Conservation (phyloP, 495 filamentous ascomycete species). For the Usnea hakonensis region DNA sequence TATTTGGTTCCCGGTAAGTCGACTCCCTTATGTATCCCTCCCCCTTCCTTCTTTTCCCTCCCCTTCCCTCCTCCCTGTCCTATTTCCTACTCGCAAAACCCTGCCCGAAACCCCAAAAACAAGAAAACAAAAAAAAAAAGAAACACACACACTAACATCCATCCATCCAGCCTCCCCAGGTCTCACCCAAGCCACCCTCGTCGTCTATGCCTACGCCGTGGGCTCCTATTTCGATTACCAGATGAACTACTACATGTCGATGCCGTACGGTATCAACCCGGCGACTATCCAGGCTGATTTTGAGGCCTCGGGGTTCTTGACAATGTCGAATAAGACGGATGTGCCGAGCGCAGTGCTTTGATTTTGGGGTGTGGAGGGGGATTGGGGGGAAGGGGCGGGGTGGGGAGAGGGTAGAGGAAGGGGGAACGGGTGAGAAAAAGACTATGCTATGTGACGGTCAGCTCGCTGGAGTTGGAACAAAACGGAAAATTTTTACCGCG, state of each 20-base stretch:
- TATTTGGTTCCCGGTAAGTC: conserved; percentile 12
- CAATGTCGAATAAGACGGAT: not conserved
- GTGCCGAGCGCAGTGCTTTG: not conserved
- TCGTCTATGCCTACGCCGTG: conserved; percentile 3
- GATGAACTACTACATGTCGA: conserved; percentile 8
- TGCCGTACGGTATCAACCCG: not conserved
- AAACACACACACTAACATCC: not conserved
- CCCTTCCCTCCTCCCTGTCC: not conserved
- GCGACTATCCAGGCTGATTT: not conserved
- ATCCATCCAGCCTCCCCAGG: conserved; percentile 1
- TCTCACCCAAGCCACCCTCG: conserved; percentile 5
- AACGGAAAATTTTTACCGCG: no score
- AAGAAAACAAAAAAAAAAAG: no score
- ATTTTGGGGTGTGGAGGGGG: not conserved
- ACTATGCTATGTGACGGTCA: no score
- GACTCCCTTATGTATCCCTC: no score
- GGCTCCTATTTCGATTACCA: conserved; percentile 6
- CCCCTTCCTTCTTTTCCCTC: not conserved
- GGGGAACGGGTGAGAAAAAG: no score
- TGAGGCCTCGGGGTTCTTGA: not conserved
- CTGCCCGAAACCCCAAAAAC: no score
- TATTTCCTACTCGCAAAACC: not conserved
- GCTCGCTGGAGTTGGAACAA: no score
- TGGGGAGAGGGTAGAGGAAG: no score
- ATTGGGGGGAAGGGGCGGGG: no score